Evolutionary conservation across 2,329 filamentous ascomycete species (phyloP).

Genomic region (Rutstroemia sp.): DNA sequence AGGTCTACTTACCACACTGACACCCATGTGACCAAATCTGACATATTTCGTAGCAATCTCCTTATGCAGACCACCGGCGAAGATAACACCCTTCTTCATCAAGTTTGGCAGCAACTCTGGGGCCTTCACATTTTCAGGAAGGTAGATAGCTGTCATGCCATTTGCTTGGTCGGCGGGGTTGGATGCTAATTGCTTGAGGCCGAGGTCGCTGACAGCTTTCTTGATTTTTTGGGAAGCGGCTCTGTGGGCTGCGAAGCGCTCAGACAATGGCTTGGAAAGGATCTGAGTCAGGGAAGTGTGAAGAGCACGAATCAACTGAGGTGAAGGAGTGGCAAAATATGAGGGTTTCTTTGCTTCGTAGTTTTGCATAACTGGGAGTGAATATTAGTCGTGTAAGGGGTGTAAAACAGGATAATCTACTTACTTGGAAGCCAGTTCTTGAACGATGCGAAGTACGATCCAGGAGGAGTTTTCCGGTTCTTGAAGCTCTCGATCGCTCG

Average conservation of each 20-base stretch:
- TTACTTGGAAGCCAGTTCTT: conserved; percentile 93
- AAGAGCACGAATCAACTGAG: conserved; percentile 86
- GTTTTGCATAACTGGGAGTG: conserved; percentile 78
- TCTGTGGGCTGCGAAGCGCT: conserved; percentile 77
- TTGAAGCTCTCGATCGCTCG: conserved; percentile 77
- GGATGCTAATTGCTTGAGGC: conserved; percentile 77
- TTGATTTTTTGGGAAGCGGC: conserved; percentile 80
- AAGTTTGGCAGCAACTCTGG: conserved; percentile 81
- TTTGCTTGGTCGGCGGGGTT: conserved; percentile 90
- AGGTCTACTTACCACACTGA: conserved; percentile 62
- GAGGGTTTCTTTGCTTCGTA: conserved; percentile 97
- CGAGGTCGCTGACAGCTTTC: conserved; percentile 70
- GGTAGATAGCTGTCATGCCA: conserved; percentile 95
- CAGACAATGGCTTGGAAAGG: conserved; percentile 67
- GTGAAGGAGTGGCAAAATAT: conserved; percentile 95
- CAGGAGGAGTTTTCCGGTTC: conserved; percentile 70
- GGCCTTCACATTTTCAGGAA: conserved; percentile 75
- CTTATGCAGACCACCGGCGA: conserved; percentile 93
- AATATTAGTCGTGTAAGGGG: not conserved
- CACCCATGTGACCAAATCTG: conserved; percentile 95
- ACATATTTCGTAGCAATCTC: conserved; percentile 92
- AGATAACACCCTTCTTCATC: conserved; percentile 80
- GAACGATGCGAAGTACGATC: conserved; percentile 91
- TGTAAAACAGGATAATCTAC: conserved; percentile 20
- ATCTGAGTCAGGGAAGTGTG: conserved; percentile 86